These are phyloP conservation scores for Daldinia caldariorum DNA, from an alignment of 495 filamentous ascomycete species.

Conservation along the genomic window DNA sequence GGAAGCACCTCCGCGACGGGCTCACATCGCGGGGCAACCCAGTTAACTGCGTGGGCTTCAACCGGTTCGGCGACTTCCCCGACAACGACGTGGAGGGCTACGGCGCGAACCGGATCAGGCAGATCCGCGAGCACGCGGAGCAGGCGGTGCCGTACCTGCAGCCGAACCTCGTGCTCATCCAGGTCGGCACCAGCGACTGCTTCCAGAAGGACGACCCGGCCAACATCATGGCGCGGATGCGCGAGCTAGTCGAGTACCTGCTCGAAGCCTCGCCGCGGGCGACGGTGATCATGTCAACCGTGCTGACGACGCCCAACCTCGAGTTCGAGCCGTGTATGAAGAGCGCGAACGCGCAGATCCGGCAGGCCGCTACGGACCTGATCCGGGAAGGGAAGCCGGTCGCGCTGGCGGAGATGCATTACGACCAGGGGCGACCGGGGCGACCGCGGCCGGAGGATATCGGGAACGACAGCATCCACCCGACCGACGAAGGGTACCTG, in stretches of 20 bases:
- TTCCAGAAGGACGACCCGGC: conserved; percentile 45
- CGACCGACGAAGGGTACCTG: conserved; percentile 56
- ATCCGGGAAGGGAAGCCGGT: conserved; percentile 47
- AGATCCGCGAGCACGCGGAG: conserved; percentile 34
- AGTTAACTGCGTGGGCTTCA: conserved; percentile 48
- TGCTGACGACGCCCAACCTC: conserved; percentile 39
- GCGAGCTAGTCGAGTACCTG: conserved; percentile 38
- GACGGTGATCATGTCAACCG: conserved; percentile 43
- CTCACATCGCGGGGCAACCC: conserved; percentile 40
- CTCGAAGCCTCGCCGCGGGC: conserved; percentile 37
- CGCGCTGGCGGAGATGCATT: conserved; percentile 42
- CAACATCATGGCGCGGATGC: conserved; percentile 42
- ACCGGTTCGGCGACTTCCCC: conserved; percentile 45
- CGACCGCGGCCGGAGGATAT: conserved; percentile 45
- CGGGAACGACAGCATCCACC: conserved; percentile 48
- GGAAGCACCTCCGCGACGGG: conserved; percentile 43
- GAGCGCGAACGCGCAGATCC: conserved; percentile 45
- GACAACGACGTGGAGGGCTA: conserved; percentile 48
- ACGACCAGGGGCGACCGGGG: conserved; percentile 40
- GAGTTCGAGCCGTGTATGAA: conserved; percentile 47
- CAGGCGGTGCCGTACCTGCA: conserved; percentile 42
- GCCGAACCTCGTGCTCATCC: conserved; percentile 45
- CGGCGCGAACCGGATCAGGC: conserved; percentile 41
- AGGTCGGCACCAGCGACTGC: conserved; percentile 48
- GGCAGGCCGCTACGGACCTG: conserved; percentile 50